These are phyloP conservation scores for Stygiomarasmius scandens DNA, from an alignment of 1,284 basidiomycete species.

Conservation along the genomic window DNA sequence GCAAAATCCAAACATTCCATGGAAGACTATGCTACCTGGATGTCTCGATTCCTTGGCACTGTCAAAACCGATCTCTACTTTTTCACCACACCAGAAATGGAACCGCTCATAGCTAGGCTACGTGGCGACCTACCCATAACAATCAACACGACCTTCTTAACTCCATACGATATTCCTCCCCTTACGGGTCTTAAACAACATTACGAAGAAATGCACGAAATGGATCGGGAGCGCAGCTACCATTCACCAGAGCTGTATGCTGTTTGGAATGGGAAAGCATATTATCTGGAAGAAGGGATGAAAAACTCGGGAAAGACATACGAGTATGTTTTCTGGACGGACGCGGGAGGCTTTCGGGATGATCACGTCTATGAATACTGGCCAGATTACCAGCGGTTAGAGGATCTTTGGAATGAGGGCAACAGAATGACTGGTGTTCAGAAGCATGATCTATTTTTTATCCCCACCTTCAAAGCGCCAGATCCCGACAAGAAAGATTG, in stretches of 20 bases:
- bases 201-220: conserved; percentile 44
- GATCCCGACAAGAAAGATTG: conserved; percentile 34
- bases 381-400: conserved; percentile 45
- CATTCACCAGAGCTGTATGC: conserved; percentile 55
- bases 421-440: conserved; percentile 26
- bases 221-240: conserved; percentile 42
- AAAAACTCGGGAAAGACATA: conserved; percentile 35
- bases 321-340: conserved; percentile 56
- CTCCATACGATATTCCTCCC: conserved; percentile 51
- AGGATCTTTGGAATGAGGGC: conserved; percentile 42
- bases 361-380: conserved; percentile 43
- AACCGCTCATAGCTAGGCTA: conserved; percentile 31
- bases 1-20: conserved; percentile 49
- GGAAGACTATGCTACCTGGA: conserved; percentile 47
- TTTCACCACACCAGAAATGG: conserved; percentile 47
- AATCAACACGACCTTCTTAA: conserved; percentile 47
- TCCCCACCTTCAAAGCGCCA: conserved; percentile 43
- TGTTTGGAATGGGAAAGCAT: conserved; percentile 56
- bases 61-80: conserved; percentile 55
- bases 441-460: conserved; percentile 45
- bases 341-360: conserved; percentile 51
- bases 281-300: conserved; percentile 45
- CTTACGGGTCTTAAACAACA: conserved; percentile 32
- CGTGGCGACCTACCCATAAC: conserved; percentile 38
- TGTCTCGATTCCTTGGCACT: conserved; percentile 40